Base-by-base conservation (phyloP, 805 yeast genomes). In the Yamadazyma nakazawae region DNA sequence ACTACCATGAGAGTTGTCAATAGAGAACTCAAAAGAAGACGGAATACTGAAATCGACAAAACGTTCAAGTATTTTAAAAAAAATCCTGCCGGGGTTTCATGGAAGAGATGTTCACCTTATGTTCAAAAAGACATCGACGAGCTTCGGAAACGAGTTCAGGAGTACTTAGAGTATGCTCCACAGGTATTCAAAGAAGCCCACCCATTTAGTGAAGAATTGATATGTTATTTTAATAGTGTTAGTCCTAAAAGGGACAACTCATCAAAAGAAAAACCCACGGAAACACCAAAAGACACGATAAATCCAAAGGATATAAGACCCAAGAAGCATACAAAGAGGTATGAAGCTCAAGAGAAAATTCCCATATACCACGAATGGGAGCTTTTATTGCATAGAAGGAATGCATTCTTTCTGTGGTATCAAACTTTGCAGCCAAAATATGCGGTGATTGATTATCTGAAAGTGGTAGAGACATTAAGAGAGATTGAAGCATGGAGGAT, bases 81-180 rank as follows among this genome's bases (percentile, higher is more conserved):
- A 13, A 5, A 28, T 13, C 32, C 32, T 3, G 32, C 32, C 11
- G 32, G 32, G 4, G 32, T 13, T 13, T 28, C 32, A 13, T 5
- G 32, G 32, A 11, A 10, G 4, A 28, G 32, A 28, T 10, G 32
- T 11, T 28, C 32, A 12, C 32, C 11, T 11, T 28, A 28, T 9
- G n/a, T 28, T 5, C n/a, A 28, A 10, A 28, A 28, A 13, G 32
- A 28, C 32, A 11, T 28, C n/a, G 9, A 28, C 4, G 32, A 28
- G 11, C 32, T 28, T 9, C 12, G 21, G 10, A 25, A 6, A 14
- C 19, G 17, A 14, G 32, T 25, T 5, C 17, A n/a, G 19, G 17
- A 26, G 41, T 38, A 38, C 21, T 50, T 80, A 34, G 85, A 81
- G 59, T 70, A 80, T 11, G 85, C 86, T 2, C 74, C 83, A n/a